Evolutionary conservation across 306 rosid genomes (phyloP).

Genomic region (Dryas octopetala): DNA sequence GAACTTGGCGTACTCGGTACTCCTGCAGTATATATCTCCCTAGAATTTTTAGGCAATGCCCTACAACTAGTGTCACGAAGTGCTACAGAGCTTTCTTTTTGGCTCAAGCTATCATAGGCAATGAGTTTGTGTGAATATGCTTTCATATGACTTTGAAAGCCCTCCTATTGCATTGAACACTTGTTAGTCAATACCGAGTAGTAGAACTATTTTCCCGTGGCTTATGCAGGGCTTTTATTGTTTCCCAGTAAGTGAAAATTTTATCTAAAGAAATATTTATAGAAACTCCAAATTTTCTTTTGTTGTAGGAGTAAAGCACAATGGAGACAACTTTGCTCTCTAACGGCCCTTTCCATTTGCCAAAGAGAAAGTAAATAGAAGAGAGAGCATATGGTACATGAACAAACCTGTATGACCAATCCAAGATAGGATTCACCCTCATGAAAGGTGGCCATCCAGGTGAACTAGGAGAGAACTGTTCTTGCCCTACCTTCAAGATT

Average conservation of each 20-base stretch:
- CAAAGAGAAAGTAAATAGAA: neutral
- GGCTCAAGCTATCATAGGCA: neutral
- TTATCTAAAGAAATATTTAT: neutral
- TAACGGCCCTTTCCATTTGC: constrained; percentile 18
- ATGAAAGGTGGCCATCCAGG: constrained; percentile 96
- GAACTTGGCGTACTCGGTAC: neutral
- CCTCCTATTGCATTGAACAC: neutral
- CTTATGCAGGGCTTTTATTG: neutral
- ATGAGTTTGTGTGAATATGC: neutral
- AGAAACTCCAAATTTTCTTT: neutral
- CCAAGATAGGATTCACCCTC: constrained; percentile 97
- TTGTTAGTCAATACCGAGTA: neutral
- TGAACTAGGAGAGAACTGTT: constrained; percentile 96
- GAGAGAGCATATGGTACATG: constrained; percentile 21
- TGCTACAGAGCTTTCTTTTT: neutral
- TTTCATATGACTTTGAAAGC: neutral
- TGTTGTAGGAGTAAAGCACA: neutral
- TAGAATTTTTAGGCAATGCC: neutral
- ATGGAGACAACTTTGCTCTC: neutral
- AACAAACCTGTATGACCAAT: constrained; percentile 88
- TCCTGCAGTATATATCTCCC: neutral
- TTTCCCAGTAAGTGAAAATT: neutral
- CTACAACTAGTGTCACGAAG: neutral
- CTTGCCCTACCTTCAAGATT: constrained; percentile 85
- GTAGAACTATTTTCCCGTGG: neutral